Evolutionary conservation across 176 grass and related monocot species (phyloP).

Genomic region (Neostapfia colusana): DNA sequence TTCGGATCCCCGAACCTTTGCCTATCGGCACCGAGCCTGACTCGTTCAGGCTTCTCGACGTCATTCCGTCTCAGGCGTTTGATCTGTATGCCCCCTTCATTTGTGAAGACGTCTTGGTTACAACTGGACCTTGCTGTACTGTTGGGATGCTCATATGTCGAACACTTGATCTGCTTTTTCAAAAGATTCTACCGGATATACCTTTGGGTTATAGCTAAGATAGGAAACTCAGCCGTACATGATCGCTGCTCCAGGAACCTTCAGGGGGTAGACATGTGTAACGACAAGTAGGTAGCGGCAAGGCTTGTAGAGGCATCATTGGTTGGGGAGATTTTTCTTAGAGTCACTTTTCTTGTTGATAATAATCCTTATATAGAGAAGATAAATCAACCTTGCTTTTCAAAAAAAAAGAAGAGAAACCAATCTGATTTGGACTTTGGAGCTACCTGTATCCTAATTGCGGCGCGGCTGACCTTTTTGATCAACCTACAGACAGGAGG

Average conservation of each 20-base stretch:
- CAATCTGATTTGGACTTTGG: neutral
- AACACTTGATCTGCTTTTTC: neutral
- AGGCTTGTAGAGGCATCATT: neutral
- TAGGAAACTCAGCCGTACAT: neutral
- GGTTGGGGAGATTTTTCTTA: neutral
- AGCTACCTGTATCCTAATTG: neutral
- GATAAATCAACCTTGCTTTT: neutral
- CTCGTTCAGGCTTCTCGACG: neutral
- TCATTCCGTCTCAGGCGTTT: neutral
- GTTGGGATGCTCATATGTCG: neutral
- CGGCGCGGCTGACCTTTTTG: neutral
- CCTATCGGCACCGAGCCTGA: neutral
- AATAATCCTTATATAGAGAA: neutral
- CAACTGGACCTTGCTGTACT: neutral
- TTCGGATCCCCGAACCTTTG: neutral
- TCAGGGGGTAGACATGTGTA: neutral
- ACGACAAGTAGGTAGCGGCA: neutral
- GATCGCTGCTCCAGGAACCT: neutral
- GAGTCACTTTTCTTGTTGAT: neutral
- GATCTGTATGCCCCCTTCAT: neutral
- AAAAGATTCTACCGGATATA: neutral
- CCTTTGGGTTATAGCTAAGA: neutral
- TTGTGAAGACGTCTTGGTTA: neutral
- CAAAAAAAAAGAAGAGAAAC: neutral
- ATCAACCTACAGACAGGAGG: slow-evolving; percentile 53